phyloP scores from a whole-genome alignment of 345 rosid species.

The Syzygium oleosum region DNA sequence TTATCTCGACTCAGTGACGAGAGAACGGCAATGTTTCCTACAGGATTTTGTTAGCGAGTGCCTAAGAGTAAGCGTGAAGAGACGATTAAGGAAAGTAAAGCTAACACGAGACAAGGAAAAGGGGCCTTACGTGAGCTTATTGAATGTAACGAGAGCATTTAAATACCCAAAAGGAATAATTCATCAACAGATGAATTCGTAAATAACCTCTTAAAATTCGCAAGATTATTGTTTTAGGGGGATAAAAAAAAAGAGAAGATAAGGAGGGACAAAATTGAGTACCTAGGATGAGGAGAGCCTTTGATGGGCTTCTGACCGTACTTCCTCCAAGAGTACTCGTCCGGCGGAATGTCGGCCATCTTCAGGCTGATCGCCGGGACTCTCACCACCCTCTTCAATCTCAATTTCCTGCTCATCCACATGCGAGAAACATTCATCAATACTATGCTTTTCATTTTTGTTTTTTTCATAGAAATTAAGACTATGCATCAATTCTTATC shows the following conservation, averaged over 20 bases:
- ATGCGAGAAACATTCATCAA: background rate
- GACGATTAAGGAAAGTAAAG: background rate
- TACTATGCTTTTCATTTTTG: background rate
- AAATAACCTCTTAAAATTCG: background rate
- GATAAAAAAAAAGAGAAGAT: too few relatives aligned
- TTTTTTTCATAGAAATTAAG: background rate
- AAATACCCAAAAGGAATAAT: background rate
- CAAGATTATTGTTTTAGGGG: background rate
- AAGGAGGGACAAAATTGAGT: background rate
- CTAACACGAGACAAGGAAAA: background rate
- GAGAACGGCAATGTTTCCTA: background rate
- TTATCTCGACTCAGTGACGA: background rate
- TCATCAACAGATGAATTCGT: background rate
- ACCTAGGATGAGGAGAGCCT: constrained; percentile 98
- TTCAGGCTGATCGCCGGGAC: constrained; percentile 92
- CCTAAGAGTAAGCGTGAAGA: background rate
- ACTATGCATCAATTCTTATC: background rate
- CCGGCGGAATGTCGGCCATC: constrained; percentile 92
- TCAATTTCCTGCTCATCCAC: constrained; percentile 40
- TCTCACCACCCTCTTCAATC: constrained; percentile 61
- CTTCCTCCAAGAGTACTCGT: constrained; percentile 94
- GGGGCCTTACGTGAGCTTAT: background rate
- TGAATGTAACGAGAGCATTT: background rate
- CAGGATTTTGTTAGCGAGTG: background rate
- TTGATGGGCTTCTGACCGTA: constrained; percentile 98